Conservation (phyloP, 1,284 basidiomycete genomes). For the Lentinus polychrous region DNA sequence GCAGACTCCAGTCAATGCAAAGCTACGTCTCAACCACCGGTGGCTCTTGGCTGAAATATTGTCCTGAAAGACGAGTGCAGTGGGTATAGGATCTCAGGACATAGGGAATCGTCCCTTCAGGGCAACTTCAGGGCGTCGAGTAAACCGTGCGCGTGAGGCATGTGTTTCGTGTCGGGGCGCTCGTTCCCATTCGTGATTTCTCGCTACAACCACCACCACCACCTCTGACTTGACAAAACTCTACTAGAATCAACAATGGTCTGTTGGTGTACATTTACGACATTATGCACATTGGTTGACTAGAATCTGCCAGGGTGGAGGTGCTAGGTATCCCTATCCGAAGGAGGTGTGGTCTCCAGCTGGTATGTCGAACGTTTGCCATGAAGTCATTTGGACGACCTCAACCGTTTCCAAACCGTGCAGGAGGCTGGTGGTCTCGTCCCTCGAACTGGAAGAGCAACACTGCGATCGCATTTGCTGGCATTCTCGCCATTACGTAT, state of each 20-base stretch:
- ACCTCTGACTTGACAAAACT: no score
- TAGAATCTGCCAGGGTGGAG: constrained; percentile 44
- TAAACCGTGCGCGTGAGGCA: neutral
- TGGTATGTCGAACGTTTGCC: constrained; percentile 31
- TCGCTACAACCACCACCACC: no score
- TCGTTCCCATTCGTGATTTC: no score
- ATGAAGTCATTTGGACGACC: neutral
- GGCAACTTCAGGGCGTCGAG: constrained; percentile 1
- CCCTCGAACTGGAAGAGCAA: constrained; percentile 67
- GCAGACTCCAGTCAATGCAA: constrained; percentile 13
- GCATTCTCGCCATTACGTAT: constrained; percentile 52
- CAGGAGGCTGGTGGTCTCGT: constrained; percentile 72
- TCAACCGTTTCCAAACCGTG: neutral
- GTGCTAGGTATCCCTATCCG: constrained; percentile 61
- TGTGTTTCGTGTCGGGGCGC: no score
- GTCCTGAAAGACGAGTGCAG: no score
- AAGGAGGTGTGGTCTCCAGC: constrained; percentile 68
- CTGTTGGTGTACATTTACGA: no score
- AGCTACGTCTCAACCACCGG: no score
- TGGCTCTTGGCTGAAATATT: no score
- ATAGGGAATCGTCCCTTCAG: neutral
- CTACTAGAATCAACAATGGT: no score
- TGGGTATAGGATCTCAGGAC: constrained; percentile 11
- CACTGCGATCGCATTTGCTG: constrained; percentile 52
- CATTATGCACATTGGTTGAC: no score